phyloP scores from a whole-genome alignment of 352 stramenopile genomes.

The Globisporangium lucens region DNA sequence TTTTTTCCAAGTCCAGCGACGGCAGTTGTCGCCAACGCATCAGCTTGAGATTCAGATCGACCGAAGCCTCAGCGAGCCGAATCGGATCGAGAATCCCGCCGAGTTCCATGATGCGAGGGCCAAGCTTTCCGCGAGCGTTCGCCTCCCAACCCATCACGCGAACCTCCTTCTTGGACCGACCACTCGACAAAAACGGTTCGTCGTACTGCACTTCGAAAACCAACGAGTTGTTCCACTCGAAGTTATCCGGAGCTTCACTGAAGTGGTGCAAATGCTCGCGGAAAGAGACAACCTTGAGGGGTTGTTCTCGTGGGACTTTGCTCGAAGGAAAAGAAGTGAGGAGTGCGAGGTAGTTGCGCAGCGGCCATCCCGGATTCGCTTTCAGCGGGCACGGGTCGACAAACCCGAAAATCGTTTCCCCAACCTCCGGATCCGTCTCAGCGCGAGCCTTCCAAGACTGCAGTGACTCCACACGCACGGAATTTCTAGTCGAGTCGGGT shows the following conservation, averaged over 20 bases:
- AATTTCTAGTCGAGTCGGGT: constrained; percentile 5
- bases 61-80: constrained; percentile 92
- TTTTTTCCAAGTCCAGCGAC: constrained; percentile 87
- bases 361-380: constrained; percentile 80
- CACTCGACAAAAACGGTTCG: constrained; percentile 29
- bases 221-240: constrained; percentile 53
- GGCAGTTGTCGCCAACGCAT: constrained; percentile 99
- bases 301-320: constrained; percentile 28
- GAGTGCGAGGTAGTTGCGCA: constrained; percentile 85
- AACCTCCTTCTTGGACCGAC: constrained; percentile 28
- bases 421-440: constrained; percentile 9
- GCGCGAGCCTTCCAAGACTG: constrained; percentile 24
- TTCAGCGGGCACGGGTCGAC: constrained; percentile 81
- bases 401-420: constrained; percentile 78
- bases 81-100: constrained; percentile 69
- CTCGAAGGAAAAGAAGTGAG: constrained; percentile 36
- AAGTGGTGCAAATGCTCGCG: constrained; percentile 69
- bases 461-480: constrained; percentile 30
- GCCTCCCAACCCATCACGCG: constrained; percentile 69
- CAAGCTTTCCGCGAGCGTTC: constrained; percentile 70
- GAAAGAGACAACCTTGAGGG: constrained; percentile 62
- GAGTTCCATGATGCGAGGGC: constrained; percentile 76
- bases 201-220: constrained; percentile 54
- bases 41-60: constrained; percentile 98
- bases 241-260: constrained; percentile 29